Conservation (phyloP, 106 monocot species). For the Dendrobium nobile region DNA sequence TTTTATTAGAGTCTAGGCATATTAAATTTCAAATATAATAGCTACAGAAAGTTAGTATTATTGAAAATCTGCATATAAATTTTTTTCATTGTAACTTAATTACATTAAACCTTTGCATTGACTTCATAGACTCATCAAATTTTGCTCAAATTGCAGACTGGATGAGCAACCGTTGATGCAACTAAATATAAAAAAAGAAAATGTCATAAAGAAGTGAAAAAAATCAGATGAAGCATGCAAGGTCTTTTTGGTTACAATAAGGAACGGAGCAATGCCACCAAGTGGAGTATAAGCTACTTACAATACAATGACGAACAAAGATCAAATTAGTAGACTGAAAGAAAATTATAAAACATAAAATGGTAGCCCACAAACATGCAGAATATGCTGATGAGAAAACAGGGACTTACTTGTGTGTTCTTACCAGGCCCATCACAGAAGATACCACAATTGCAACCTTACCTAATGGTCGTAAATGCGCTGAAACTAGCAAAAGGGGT, state of each 20-base stretch:
- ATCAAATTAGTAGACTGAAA: background rate
- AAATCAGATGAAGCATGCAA: background rate
- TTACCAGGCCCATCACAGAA: constrained; percentile 89
- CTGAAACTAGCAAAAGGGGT: no score
- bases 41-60: no score
- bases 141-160: background rate
- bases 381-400: background rate
- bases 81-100: background rate
- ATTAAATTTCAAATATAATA: background rate
- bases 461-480: no score
- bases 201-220: background rate
- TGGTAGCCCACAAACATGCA: background rate
- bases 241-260: background rate
- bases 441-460: constrained; percentile 81
- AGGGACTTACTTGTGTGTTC: constrained; percentile 8
- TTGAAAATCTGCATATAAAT: background rate
- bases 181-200: background rate
- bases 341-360: background rate
- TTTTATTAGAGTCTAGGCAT: background rate
- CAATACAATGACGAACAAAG: background rate
- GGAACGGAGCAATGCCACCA: background rate
- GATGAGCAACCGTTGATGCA: background rate
- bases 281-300: background rate
- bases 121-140: background rate
- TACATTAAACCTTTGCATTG: background rate